Conservation (phyloP, 2,329 filamentous ascomycete species). For the Microascus cirrosus region DNA sequence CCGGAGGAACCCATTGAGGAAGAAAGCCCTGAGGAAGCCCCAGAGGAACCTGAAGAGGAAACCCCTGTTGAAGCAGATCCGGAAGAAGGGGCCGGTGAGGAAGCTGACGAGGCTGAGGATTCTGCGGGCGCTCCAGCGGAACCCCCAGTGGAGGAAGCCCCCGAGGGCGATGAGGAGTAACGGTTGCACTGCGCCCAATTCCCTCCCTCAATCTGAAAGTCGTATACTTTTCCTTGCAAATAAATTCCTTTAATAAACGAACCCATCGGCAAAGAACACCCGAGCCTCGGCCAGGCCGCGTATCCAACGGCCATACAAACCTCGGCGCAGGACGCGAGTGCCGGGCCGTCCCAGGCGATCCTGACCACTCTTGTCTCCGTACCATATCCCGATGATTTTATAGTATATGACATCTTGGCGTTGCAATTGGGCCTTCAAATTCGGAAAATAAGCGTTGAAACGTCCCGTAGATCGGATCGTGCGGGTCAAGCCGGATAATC, state of each 20-base stretch:
- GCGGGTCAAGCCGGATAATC: no score
- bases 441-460: background rate
- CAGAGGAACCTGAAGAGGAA: background rate
- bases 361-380: background rate
- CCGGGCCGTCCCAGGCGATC: background rate
- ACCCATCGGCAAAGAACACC: background rate
- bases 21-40: background rate
- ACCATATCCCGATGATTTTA: background rate
- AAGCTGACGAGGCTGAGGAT: background rate
- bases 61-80: background rate
- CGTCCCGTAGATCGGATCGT: background rate
- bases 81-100: background rate
- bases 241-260: background rate
- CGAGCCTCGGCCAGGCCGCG: background rate
- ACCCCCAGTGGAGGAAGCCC: no score
- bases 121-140: no score
- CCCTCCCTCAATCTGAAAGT: background rate
- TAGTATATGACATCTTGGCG: background rate
- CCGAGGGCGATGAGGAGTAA: background rate
- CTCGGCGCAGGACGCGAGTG: no score
- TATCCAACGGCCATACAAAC: background rate
- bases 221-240: background rate
- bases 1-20: background rate
- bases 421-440: background rate
- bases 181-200: background rate